A percentile compares a stretch with the other conserved stretches of the same genome.
Conservation (phyloP, 106 monocot genomes). For the Acorus calamus region DNA sequence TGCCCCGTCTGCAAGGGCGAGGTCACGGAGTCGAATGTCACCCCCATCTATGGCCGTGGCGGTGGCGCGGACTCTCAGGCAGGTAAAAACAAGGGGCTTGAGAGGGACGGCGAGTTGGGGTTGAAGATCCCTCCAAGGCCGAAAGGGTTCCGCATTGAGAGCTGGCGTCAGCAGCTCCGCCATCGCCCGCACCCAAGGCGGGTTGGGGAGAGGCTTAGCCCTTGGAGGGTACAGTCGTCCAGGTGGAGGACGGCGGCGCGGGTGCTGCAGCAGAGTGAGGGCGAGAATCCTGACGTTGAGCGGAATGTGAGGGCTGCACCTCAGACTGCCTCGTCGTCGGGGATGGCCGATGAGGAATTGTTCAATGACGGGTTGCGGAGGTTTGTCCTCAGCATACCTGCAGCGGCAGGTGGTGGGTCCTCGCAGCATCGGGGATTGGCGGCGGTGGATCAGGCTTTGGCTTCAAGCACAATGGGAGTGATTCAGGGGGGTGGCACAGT, state of each 20-base stretch:
- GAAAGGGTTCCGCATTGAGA: slow-evolving; percentile 52
- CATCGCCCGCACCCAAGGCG: slow-evolving; percentile 20
- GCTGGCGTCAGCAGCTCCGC: slow-evolving; percentile 56
- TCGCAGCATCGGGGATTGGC: slow-evolving; percentile 4
- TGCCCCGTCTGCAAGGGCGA: slow-evolving; percentile 93
- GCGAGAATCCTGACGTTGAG: slow-evolving; percentile 6
- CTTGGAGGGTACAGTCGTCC: background rate
- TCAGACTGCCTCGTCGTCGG: too few relatives aligned
- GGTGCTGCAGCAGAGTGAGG: background rate
- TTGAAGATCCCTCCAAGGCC: slow-evolving; percentile 72
- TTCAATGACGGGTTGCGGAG: too few relatives aligned
- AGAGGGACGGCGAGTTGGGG: slow-evolving; percentile 4
- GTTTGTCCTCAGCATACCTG: background rate
- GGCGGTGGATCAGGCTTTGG: slow-evolving; percentile 57
- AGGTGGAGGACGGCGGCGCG: background rate
- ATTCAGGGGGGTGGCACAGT: slow-evolving; percentile 56
- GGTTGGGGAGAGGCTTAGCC: slow-evolving; percentile 3
- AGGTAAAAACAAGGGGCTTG: too few relatives aligned
- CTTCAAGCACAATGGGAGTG: slow-evolving; percentile 71
- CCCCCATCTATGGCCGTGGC: slow-evolving; percentile 71
- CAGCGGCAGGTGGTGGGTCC: background rate
- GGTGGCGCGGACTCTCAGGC: too few relatives aligned
- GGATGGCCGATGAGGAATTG: too few relatives aligned
- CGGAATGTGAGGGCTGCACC: too few relatives aligned
- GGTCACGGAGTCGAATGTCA: slow-evolving; percentile 54